These are phyloP conservation scores for Monilinia fructigena DNA, from an alignment of 2,329 filamentous ascomycete species.

Conservation along the genomic window DNA sequence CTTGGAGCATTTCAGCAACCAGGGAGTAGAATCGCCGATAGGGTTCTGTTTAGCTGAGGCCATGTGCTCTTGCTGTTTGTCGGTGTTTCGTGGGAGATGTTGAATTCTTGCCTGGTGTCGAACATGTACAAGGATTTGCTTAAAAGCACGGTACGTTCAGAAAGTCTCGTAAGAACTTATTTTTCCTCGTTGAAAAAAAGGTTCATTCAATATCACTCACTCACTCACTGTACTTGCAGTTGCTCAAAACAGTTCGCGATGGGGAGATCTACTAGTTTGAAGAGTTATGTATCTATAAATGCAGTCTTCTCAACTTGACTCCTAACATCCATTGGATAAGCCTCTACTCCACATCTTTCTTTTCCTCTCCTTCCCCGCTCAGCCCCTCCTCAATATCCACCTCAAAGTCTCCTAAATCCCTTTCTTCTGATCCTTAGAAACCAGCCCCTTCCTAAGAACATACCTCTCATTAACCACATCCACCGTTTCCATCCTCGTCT, in stretches of 20 bases:
- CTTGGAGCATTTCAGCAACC: too few species aligned
- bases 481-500: constrained; percentile 49
- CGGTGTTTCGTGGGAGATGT: too few species aligned
- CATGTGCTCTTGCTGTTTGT: too few species aligned
- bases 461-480: constrained; percentile 60
- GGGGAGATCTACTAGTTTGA: background rate
- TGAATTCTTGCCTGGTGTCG: too few species aligned
- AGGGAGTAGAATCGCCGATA: too few species aligned
- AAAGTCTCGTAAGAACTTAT: too few species aligned
- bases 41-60: too few species aligned
- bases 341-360: background rate
- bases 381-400: background rate
- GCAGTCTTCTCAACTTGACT: too few species aligned
- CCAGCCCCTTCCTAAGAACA: constrained; percentile 59
- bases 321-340: too few species aligned
- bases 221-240: background rate
- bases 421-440: constrained; percentile 19
- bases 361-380: background rate
- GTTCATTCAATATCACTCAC: background rate
- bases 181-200: background rate
- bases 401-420: constrained; percentile 18
- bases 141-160: too few species aligned
- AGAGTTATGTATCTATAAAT: background rate
- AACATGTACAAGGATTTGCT: too few species aligned
- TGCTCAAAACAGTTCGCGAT: background rate